Evolutionary conservation across 2,329 filamentous ascomycete species (phyloP).

Genomic region (Colletotrichum orbiculare): DNA sequence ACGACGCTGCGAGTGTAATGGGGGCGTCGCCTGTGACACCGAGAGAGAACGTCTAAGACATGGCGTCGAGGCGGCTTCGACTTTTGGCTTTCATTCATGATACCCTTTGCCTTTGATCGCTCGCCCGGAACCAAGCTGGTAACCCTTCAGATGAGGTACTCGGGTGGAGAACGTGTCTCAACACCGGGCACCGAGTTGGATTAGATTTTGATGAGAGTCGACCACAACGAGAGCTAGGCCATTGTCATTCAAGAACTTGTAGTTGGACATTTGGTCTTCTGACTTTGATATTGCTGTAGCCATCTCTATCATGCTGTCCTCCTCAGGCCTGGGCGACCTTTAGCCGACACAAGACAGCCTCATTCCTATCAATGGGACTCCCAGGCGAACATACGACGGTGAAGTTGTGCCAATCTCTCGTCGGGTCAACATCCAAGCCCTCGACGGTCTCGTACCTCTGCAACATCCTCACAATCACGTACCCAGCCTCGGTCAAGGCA

Average conservation of each 20-base stretch:
- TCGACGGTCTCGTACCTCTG: constrained; percentile 40
- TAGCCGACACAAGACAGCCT: constrained; percentile 24
- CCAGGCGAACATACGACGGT: constrained; percentile 27
- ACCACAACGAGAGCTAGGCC: no score
- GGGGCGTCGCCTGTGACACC: constrained; percentile 50
- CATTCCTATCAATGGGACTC: constrained; percentile 24
- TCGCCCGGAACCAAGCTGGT: no score
- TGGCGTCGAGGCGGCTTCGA: background rate
- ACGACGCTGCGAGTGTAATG: constrained; percentile 49
- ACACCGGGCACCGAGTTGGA: no score
- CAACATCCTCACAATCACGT: constrained; percentile 40
- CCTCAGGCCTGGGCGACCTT: background rate
- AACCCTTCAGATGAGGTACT: no score
- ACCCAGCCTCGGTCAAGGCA: constrained; percentile 42
- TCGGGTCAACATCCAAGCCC: constrained; percentile 17
- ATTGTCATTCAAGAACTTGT: no score
- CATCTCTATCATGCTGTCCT: no score
- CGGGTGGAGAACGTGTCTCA: no score
- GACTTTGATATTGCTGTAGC: no score
- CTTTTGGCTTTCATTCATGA: constrained; percentile 32
- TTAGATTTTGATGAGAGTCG: no score
- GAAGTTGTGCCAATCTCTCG: constrained; percentile 23
- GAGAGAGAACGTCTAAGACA: constrained; percentile 50
- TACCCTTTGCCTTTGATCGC: constrained; percentile 28
- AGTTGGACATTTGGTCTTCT: no score